Percentiles rank a stretch among this genome's conserved stretches.
Evolutionary conservation across 2,329 filamentous ascomycete species (phyloP).

Genomic region (Xylariaceae sp.): DNA sequence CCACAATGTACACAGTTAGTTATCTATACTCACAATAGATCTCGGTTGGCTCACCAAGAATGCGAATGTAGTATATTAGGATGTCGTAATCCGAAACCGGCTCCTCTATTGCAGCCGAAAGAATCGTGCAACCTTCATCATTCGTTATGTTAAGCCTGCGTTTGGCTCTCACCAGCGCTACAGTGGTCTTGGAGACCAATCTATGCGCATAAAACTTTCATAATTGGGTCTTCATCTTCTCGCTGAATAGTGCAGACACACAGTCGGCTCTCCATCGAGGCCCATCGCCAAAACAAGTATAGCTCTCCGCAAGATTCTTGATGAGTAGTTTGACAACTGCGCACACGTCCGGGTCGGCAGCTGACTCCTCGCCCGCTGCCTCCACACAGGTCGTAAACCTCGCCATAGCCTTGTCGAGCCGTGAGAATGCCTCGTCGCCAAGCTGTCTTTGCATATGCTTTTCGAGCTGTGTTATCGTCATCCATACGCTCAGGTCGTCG

Average conservation of each 20-base stretch:
- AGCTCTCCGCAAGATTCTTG: conserved; percentile 31
- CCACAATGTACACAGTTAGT: no score
- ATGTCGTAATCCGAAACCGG: no score
- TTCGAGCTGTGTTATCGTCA: conserved; percentile 31
- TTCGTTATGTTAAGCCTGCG: no score
- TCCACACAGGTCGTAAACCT: neutral
- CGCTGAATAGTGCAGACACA: conserved; percentile 25
- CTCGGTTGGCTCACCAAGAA: no score
- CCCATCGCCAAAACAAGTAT: conserved; percentile 38
- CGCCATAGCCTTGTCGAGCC: conserved; percentile 20
- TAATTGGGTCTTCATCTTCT: conserved; percentile 2
- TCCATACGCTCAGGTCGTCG: conserved; percentile 27
- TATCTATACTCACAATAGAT: no score
- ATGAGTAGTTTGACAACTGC: conserved; percentile 24
- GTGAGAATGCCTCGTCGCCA: conserved; percentile 24
- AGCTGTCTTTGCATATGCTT: conserved; percentile 28
- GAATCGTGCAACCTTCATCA: no score
- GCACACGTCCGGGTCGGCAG: neutral
- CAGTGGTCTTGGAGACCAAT: neutral
- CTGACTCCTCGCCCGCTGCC: neutral
- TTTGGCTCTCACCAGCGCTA: no score
- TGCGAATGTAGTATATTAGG: no score
- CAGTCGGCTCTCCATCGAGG: conserved; percentile 35
- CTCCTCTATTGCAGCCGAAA: no score
- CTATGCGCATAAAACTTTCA: no score